A percentile compares a stretch with the other conserved stretches of the same genome.
Evolutionary conservation across 1,284 basidiomycete genomes (phyloP).

Genomic region (Cystobasidium slooffiae): DNA sequence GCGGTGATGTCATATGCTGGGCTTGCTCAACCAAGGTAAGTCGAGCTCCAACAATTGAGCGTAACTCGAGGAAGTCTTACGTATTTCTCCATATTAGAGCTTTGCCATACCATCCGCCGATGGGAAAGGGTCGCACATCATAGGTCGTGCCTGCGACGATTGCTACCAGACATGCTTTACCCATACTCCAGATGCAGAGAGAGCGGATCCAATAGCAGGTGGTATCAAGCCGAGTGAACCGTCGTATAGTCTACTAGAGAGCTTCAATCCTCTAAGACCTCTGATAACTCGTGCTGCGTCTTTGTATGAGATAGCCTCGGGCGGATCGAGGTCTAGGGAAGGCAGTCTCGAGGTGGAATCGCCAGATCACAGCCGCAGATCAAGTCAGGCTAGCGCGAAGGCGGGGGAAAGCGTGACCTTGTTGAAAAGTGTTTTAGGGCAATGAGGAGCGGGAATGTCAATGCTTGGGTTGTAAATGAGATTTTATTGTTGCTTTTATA

Average conservation of each 20-base stretch:
- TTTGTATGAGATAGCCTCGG: conserved; percentile 1
- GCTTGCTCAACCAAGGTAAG: conserved; percentile 76
- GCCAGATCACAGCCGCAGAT: conserved; percentile 1
- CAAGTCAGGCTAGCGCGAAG: conserved; percentile 5
- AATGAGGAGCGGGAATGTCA: background rate
- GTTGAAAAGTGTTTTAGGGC: conserved; percentile 35
- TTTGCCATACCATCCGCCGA: conserved; percentile 30
- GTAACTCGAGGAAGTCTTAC: background rate
- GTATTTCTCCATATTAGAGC: conserved; percentile 16
- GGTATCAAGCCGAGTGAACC: conserved; percentile 1
- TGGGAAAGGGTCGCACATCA: conserved; percentile 4
- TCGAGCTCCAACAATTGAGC: background rate
- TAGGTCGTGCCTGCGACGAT: conserved; percentile 76
- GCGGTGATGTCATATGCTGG: conserved; percentile 83
- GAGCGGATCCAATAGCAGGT: background rate
- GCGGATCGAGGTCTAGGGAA: conserved; percentile 12
- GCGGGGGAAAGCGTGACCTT: conserved; percentile 25
- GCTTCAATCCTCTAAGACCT: conserved; percentile 19
- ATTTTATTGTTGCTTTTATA: background rate
- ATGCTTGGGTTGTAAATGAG: background rate
- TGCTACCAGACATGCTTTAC: conserved; percentile 70
- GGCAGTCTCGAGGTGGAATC: conserved; percentile 11
- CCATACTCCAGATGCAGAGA: conserved; percentile 14
- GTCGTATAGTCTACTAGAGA: conserved; percentile 13
- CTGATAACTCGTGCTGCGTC: conserved; percentile 23